Base-by-base conservation (phyloP, 768 basidiomycete species). In the Tephrocybe sp. region DNA sequence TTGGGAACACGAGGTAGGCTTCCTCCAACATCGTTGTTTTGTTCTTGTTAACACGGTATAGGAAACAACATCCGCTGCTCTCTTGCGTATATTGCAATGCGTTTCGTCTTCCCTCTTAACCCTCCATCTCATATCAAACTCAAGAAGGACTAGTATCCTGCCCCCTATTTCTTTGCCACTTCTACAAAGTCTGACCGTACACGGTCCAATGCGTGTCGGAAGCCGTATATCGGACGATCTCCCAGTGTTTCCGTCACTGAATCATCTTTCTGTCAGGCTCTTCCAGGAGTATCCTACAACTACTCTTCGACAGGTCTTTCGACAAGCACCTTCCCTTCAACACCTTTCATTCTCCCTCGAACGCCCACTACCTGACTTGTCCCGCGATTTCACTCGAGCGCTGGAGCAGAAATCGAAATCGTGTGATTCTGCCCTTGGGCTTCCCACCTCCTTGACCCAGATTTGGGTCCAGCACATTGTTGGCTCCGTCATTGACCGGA, bases 151-250 rank as follows among this genome's bases (percentile, higher is more conserved):
- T 11, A 56, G 45, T 12, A 45, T 61, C 22, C 42, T 63, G 10
- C 53, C 54, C 26, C 44, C 58, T 4, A 39, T 62, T 8, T 56
- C 62, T 11, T 59, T 69, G 30, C 67, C 69, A 5, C 39, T 43
- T 19, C 53, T 68, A 8, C 35, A 40, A n/a, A 64, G 63, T 16
- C 51, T 68, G 12, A 62, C 63, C 16, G 45, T 69, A 1, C 53
- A 61, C 11, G 62, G 67, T n/a, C 64, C 62, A 10, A 63, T 68
- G 48, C 67, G 46, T 30, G 34, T 45, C 30, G 20, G 19, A 19
- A 46, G 36, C 38, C 52, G 53, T 40, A 11, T 41, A 33, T 32
- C 45, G 33, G 42, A 50, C 10, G 48, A 33, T 9, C 43, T 45
- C 9, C 57, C 50, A 32, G 17, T 51, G 5, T 66, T 62, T 48